phyloP scores from a whole-genome alignment of 2,329 filamentous ascomycete genomes.

The Aspergillus piperis region DNA sequence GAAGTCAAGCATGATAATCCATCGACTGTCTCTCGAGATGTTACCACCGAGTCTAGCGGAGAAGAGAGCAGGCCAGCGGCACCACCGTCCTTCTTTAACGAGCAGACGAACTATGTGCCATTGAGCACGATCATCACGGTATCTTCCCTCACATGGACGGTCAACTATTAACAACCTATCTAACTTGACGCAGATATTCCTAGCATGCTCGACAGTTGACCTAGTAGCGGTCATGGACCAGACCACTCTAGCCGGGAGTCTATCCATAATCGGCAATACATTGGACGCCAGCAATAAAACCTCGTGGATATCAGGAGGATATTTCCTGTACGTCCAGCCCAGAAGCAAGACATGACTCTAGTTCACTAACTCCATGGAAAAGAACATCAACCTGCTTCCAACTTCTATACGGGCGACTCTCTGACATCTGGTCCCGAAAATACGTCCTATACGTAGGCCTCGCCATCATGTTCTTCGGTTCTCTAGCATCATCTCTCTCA shows the following conservation, averaged over 20 bases:
- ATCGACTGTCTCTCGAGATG: conserved; percentile 6
- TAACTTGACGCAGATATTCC: conserved; percentile 51
- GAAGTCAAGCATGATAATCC: conserved; percentile 1
- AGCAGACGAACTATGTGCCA: conserved; percentile 60
- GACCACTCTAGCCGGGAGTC: conserved; percentile 57
- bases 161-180: not conserved
- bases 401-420: conserved; percentile 63
- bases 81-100: conserved; percentile 46
- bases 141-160: conserved; percentile 10
- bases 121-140: conserved; percentile 55
- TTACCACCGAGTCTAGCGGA: not conserved
- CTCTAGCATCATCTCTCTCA: conserved; percentile 61
- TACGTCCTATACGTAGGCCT: conserved; percentile 57
- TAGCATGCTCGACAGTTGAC: conserved; percentile 59
- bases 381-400: conserved; percentile 70
- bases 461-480: conserved; percentile 56
- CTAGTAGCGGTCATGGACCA: conserved; percentile 60
- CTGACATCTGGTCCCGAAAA: conserved; percentile 63
- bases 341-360: conserved; percentile 35
- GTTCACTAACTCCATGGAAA: conserved; percentile 65
- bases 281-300: conserved; percentile 53
- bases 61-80: conserved; percentile 7
- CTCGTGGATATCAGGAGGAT: conserved; percentile 59
- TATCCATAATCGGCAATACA: conserved; percentile 57
- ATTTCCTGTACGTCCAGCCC: conserved; percentile 40